These are phyloP conservation scores for Ceriops tagal DNA, from an alignment of 345 rosid genomes.

Conservation along the genomic window DNA sequence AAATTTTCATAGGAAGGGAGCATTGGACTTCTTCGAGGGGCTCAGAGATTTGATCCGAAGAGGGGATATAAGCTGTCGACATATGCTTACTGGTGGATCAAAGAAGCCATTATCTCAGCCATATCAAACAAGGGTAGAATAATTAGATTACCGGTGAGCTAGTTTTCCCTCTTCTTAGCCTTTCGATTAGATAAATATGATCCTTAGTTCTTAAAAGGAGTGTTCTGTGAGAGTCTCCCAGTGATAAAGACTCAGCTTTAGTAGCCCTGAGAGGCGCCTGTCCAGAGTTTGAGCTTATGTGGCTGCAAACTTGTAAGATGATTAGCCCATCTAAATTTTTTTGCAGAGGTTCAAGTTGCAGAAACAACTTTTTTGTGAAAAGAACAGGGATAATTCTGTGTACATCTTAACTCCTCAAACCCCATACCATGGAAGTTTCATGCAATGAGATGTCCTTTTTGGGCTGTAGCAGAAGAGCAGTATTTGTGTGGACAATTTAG, in stretches of 20 bases:
- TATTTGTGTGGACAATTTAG: no score
- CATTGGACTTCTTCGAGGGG: slow-evolving; percentile 54
- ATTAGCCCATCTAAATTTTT: no score
- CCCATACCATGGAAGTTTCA: no score
- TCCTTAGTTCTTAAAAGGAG: background rate
- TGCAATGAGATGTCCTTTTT: no score
- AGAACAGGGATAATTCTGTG: no score
- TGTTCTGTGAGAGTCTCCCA: background rate
- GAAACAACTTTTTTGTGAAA: no score
- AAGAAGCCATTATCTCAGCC: slow-evolving; percentile 50
- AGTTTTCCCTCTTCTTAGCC: no score
- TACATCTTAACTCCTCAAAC: no score
- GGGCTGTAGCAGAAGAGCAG: no score
- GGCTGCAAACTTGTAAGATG: no score
- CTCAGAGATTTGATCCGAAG: slow-evolving; percentile 52
- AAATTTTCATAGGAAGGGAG: slow-evolving; percentile 38
- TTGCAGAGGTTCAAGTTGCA: no score
- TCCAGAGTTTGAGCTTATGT: no score
- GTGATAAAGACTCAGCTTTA: background rate
- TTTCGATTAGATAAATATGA: background rate
- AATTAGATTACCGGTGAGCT: slow-evolving; percentile 50
- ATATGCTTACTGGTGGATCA: slow-evolving; percentile 65
- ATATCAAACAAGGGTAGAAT: slow-evolving; percentile 45
- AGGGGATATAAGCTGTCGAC: slow-evolving; percentile 58
- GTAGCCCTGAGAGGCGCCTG: background rate